A percentile compares a stretch with the other conserved stretches of the same genome.
Conservation (phyloP, 495 filamentous ascomycete species). For the Sordaria brevicollis region DNA sequence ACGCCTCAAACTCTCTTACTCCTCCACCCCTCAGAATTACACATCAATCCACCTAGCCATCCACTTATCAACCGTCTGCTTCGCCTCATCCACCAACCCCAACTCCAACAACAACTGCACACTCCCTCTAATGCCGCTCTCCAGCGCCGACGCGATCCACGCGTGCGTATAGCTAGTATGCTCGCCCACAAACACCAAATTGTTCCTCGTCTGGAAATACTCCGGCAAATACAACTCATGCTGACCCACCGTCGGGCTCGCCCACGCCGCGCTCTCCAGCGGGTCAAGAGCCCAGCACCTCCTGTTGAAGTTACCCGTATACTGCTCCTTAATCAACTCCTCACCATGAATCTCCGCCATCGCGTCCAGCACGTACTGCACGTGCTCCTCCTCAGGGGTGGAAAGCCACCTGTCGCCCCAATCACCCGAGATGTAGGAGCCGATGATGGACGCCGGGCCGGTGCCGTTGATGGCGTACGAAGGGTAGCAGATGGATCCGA, state of each 20-base stretch:
- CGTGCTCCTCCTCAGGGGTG: constrained; percentile 11
- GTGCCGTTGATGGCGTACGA: constrained; percentile 52
- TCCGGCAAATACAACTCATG: constrained; percentile 58
- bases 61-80: constrained; percentile 47
- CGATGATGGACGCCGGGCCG: constrained; percentile 52
- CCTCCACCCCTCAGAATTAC: neutral
- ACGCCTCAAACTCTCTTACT: neutral
- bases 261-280: constrained; percentile 46
- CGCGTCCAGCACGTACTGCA: constrained; percentile 31
- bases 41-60: constrained; percentile 49
- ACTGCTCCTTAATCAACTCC: constrained; percentile 40
- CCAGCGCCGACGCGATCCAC: constrained; percentile 60
- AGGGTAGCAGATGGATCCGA: constrained; percentile 53
- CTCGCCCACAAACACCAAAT: constrained; percentile 59
- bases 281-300: constrained; percentile 50
- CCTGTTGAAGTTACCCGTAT: constrained; percentile 47
- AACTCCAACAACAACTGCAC: constrained; percentile 54
- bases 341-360: constrained; percentile 50
- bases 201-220: constrained; percentile 56
- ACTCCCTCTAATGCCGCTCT: constrained; percentile 54
- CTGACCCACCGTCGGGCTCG: constrained; percentile 44
- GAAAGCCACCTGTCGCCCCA: constrained; percentile 20
- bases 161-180: constrained; percentile 67
- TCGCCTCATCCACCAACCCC: constrained; percentile 57
- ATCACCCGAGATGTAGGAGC: constrained; percentile 39